Base-by-base conservation (phyloP, 176 grass and related monocot species). In the Carex myosuroides region DNA sequence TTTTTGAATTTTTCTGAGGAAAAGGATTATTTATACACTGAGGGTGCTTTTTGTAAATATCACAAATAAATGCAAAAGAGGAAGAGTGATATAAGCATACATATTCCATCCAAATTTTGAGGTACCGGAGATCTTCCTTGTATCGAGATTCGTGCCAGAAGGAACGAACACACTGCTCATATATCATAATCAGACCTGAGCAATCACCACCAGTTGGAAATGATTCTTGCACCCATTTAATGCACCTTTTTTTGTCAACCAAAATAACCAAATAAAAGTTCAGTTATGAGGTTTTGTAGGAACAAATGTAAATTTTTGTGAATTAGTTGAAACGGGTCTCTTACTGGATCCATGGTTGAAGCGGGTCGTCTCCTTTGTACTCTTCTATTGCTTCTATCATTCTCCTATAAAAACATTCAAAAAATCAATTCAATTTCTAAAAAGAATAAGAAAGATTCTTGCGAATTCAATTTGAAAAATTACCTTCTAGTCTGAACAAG, bases 71-170 rank as follows among this genome's bases (percentile, higher is more conserved):
- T 48, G 48, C 12, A 59, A 80, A 24, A 84, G 50, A 52, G 60
- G 14, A 56, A 81, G 64, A 70, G 32, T 83, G 22, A 20, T 65
- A 20, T 65, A 41, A 67, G 88, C 96, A 69, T 65, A 95, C 96
- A 26, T 99, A 95, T 99, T 99, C 96, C 69, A 99, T 37, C 96
- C 96, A 99, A 72, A 99, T 85, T 99, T 99, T 99, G 63, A 95
- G 93, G 84, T 95, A 99, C 26, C 91, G 96, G 64, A 99, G 86
- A 81, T 99, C 96, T 29, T 94, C 71, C 83, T 87, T 93, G 90
- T 99, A 99, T 59, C 88, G 88, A 64, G 87, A 63, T 8, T 95
- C 90, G 20, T 95, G 93, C 93, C 96, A 99, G 77, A 99, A 95
- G 30, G 86, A 60, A 16, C 96, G 91, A 21, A 99, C 90, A 26